Base-by-base conservation (phyloP, 495 filamentous ascomycete genomes). In the Barbatosphaeria neglecta region DNA sequence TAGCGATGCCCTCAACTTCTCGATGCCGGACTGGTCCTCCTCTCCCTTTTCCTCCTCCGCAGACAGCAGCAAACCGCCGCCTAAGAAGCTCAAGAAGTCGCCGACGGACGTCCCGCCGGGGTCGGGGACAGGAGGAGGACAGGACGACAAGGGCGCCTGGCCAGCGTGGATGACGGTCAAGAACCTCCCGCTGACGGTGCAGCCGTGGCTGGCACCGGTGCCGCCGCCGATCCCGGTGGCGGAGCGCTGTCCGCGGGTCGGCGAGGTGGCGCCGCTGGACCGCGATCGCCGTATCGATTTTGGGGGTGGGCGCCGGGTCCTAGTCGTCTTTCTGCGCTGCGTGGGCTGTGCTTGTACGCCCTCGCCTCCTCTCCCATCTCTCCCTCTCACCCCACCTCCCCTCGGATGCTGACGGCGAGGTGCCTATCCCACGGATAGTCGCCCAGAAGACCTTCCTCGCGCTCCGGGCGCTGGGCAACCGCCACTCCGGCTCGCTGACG, bases 371-470 rank as follows among this genome's bases (percentile, higher is more conserved):
- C 46, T 22, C 25, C 40, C n/a, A 23, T 10, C 22, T 35, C 11
- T 41, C 47, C 24, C 40, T 22, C 15, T 18, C 40, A 19, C 37
- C 13, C 45, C 38, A 16, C 22, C 42, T 23, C 18, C 35, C n/a
- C 19, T 17, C 44, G 27, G 43, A 44, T 39, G 19, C 50, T 55
- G 44, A 59, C 48, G 6, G 7, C 15, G 0, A n/a, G 0, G 6
- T 19, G 6, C 3, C 42, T 24, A 46, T 49, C 40, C 31, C 47
- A 37, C 37, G 44, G 37, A 33, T 45, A 75, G 71, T 77, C 49
- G 75, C 76, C 15, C 76, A 78, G 47, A 76, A 77, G 50, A 71
- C 72, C 7, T 79, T 74, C 55, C 55, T 72, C 46, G 56, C 61
- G 20, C 57, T 79, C 27, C 68, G 74, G 45, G 48, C 60, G 4